Percentiles rank a stretch among this genome's conserved stretches.
phyloP scores from a whole-genome alignment of 2,329 filamentous ascomycete genomes.

The Metarhizium album region DNA sequence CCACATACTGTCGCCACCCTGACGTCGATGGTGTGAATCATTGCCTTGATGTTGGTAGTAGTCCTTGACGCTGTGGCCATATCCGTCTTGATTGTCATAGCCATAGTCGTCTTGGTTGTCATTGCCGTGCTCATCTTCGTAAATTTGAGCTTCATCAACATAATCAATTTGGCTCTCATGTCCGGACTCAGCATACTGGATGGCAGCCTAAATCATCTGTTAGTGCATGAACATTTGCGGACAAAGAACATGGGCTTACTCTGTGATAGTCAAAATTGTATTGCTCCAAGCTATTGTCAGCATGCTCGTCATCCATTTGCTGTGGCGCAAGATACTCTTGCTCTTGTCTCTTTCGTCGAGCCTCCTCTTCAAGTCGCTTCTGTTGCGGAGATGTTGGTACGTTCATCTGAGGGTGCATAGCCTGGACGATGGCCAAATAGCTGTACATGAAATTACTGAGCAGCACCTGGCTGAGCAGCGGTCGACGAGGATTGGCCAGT shows the following conservation, averaged over 20 bases:
- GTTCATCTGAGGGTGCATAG: constrained; percentile 94
- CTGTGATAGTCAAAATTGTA: constrained; percentile 45
- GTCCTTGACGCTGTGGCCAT: constrained; percentile 28
- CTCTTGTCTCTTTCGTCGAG: constrained; percentile 38
- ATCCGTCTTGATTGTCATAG: constrained; percentile 27
- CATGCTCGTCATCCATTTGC: constrained; percentile 32
- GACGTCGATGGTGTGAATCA: constrained; percentile 21
- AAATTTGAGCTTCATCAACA: constrained; percentile 41
- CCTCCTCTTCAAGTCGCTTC: constrained; percentile 47
- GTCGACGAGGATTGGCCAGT: constrained; percentile 88
- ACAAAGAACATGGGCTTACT: constrained; percentile 24
- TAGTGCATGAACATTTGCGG: neutral
- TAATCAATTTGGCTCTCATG: constrained; percentile 35
- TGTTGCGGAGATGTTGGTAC: constrained; percentile 76
- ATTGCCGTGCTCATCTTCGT: constrained; percentile 39
- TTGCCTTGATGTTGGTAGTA: constrained; percentile 29
- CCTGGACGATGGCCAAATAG: constrained; percentile 95
- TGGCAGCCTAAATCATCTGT: constrained; percentile 24
- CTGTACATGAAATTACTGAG: constrained; percentile 99
- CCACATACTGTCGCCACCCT: constrained; percentile 33
- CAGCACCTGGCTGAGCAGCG: constrained; percentile 86
- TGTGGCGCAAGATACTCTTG: constrained; percentile 38
- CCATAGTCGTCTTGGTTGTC: constrained; percentile 27
- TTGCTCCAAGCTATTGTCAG: constrained; percentile 37
- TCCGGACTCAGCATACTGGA: constrained; percentile 35